These are phyloP conservation scores for Xylariaceae sp. DNA, from an alignment of 2,329 filamentous ascomycete species.

Conservation along the genomic window DNA sequence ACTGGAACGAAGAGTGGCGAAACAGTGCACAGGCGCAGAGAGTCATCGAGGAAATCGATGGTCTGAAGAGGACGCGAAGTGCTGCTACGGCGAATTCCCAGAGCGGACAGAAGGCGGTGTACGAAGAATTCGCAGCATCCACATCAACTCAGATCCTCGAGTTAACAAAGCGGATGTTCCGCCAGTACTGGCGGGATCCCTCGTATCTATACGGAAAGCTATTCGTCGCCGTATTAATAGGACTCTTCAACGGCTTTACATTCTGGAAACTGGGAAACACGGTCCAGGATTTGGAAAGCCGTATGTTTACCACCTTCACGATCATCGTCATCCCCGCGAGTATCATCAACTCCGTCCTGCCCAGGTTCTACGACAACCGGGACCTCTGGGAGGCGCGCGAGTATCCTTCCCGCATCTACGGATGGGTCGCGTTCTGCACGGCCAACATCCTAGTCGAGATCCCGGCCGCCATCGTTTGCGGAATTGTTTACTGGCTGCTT, in stretches of 20 bases:
- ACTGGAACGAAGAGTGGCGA: conserved; percentile 75
- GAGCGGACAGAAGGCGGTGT: conserved; percentile 44
- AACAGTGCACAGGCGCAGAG: conserved; percentile 57
- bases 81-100: conserved; percentile 14
- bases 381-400: conserved; percentile 70
- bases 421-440: conserved; percentile 71
- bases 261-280: conserved; percentile 66
- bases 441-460: conserved; percentile 71
- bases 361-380: conserved; percentile 74
- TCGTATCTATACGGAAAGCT: conserved; percentile 74
- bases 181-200: conserved; percentile 71
- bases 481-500: conserved; percentile 64
- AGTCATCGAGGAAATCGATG: conserved; percentile 61
- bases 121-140: conserved; percentile 62
- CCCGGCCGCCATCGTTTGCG: conserved; percentile 61
- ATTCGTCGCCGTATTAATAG: conserved; percentile 66
- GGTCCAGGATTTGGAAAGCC: conserved; percentile 67
- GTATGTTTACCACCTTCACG: conserved; percentile 70
- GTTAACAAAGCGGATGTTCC: conserved; percentile 66
- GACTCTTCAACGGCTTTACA: conserved; percentile 76
- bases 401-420: conserved; percentile 69
- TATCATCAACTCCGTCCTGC: conserved; percentile 67
- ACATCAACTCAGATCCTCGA: conserved; percentile 58
- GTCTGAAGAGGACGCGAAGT: conserved; percentile 44
- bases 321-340: conserved; percentile 64